Percentiles rank a stretch among this genome's conserved stretches.
phyloP scores from a whole-genome alignment of 305 asterid species.

The Fraxinus greggii region DNA sequence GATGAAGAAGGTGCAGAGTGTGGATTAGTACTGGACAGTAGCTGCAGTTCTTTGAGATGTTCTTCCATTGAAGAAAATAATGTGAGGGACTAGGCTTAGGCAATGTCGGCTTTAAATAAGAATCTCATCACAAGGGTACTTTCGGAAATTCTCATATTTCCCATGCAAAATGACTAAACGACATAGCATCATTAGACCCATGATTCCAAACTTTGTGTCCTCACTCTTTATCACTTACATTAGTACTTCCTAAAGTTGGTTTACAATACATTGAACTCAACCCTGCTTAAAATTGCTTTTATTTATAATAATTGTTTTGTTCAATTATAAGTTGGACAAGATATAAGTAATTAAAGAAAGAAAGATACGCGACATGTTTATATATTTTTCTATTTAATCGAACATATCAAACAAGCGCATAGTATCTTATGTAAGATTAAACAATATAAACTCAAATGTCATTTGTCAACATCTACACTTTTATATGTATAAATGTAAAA shows the following conservation, averaged over 20 bases:
- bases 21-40: constrained; percentile 35
- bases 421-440: not conserved
- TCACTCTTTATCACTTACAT: not conserved
- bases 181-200: constrained; percentile 33
- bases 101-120: constrained; percentile 31
- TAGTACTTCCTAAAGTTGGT: not conserved
- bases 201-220: constrained; percentile 26
- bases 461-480: not conserved
- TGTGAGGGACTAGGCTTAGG: constrained; percentile 10
- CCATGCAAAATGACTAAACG: constrained; percentile 50
- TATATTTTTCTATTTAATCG: not conserved
- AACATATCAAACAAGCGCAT: not conserved
- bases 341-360: not conserved
- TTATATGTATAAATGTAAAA: not conserved
- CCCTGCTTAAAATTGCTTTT: not conserved
- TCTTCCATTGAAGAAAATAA: constrained; percentile 38
- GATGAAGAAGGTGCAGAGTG: constrained; percentile 24
- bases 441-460: not conserved
- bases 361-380: not conserved
- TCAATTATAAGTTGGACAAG: not conserved
- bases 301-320: not conserved
- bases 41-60: constrained; percentile 48
- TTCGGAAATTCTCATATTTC: constrained; percentile 22
- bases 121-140: constrained; percentile 14
- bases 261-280: not conserved